phyloP scores from a whole-genome alignment of 768 basidiomycete species.

The Pulveroboletus sp. region DNA sequence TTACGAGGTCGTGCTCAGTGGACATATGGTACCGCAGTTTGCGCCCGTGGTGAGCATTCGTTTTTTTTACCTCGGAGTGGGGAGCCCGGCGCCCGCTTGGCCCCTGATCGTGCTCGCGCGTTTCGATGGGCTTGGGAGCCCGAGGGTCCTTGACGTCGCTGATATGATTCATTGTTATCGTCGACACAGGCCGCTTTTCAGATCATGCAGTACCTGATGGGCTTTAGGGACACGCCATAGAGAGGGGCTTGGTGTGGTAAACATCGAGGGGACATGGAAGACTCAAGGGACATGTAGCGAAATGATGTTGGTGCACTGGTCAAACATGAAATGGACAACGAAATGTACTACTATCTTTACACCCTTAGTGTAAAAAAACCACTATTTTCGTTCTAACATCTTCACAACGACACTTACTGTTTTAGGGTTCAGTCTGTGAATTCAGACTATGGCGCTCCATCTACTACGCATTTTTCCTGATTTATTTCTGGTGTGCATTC shows the following conservation, averaged over 20 bases:
- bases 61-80: too few relatives aligned
- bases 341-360: too few relatives aligned
- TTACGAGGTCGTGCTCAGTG: conserved; percentile 60
- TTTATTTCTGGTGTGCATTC: too few relatives aligned
- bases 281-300: not conserved
- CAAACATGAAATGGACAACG: not conserved
- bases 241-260: not conserved
- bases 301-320: not conserved
- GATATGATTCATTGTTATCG: not conserved
- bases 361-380: too few relatives aligned
- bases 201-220: conserved; percentile 64
- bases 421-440: too few relatives aligned
- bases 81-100: too few relatives aligned
- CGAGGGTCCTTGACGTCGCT: not conserved
- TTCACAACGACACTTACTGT: too few relatives aligned
- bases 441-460: too few relatives aligned
- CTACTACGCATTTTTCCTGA: too few relatives aligned
- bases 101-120: not conserved
- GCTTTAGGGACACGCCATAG: conserved; percentile 46
- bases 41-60: conserved; percentile 47
- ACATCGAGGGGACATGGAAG: too few relatives aligned
- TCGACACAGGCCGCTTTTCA: conserved; percentile 56
- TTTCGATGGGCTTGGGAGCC: too few relatives aligned
- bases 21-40: conserved; percentile 74
- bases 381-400: too few relatives aligned